phyloP scores from a whole-genome alignment of 768 basidiomycete genomes.

The Fomitopsis serialis region DNA sequence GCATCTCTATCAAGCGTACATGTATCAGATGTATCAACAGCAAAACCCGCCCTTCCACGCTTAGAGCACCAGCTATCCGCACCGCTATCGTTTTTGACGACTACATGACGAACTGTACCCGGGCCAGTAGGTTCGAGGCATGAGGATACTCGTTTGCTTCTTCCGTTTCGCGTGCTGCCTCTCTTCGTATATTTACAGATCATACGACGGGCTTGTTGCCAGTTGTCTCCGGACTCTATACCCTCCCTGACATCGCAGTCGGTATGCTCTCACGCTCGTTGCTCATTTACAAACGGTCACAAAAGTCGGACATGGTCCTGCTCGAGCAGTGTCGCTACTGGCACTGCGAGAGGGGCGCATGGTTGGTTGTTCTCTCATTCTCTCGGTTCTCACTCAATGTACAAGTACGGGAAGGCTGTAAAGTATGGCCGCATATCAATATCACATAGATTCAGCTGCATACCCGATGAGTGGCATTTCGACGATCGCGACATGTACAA shows the following conservation, averaged over 20 bases:
- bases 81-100: conserved; percentile 21
- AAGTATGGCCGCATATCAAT: conserved; percentile 26
- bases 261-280: conserved; percentile 12
- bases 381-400: conserved; percentile 20
- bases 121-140: conserved; percentile 14
- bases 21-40: conserved; percentile 80
- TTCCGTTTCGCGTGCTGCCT: conserved; percentile 4
- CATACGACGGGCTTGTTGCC: conserved; percentile 3
- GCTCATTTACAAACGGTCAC: conserved; percentile 7
- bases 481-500: too few species aligned
- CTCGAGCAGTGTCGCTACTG: conserved; percentile 12
- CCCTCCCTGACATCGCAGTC: conserved; percentile 6
- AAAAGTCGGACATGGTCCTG: conserved; percentile 16
- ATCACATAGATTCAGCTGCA: conserved; percentile 22
- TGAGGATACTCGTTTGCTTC: conserved; percentile 12
- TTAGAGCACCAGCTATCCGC: conserved; percentile 18
- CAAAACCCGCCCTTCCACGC: conserved; percentile 62
- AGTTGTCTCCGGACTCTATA: conserved; percentile 9
- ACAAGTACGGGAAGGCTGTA: conserved; percentile 37
- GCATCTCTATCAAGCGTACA: conserved; percentile 74
- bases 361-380: conserved; percentile 11
- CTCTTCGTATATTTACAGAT: conserved; percentile 11
- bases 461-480: neutral
- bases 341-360: conserved; percentile 16
- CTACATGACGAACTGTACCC: conserved; percentile 15